These are phyloP conservation scores for Colletotrichum magnum DNA, from an alignment of 2,329 filamentous ascomycete species.

Conservation along the genomic window DNA sequence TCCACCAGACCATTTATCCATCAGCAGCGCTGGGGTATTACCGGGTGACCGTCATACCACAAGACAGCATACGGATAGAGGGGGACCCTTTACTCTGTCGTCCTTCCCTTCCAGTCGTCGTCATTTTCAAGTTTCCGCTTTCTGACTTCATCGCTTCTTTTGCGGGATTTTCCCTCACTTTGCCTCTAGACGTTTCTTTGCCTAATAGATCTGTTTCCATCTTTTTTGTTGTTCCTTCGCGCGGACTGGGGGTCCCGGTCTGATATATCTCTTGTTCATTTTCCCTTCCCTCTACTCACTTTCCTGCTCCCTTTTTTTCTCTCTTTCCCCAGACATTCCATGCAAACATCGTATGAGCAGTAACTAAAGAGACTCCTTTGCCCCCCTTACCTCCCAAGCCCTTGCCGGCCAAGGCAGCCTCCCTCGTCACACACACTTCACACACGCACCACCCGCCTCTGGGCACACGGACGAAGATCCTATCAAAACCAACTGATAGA, in stretches of 20 bases:
- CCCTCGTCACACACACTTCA: slow-evolving; percentile 26
- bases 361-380: slow-evolving; percentile 20
- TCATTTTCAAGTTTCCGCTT: slow-evolving; percentile 27
- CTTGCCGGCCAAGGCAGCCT: slow-evolving; percentile 36
- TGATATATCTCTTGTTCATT: background rate
- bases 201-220: no score
- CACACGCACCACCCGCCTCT: slow-evolving; percentile 25
- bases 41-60: slow-evolving; percentile 35
- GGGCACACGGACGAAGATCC: slow-evolving; percentile 9
- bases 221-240: slow-evolving; percentile 9
- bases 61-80: slow-evolving; percentile 1
- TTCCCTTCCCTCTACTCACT: background rate
- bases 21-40: slow-evolving; percentile 36
- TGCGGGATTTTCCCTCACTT: slow-evolving; percentile 17
- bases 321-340: background rate
- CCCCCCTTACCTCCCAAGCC: slow-evolving; percentile 12
- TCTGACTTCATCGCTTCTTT: slow-evolving; percentile 10
- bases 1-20: slow-evolving; percentile 33
- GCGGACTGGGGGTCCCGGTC: background rate
- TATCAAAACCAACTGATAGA: background rate
- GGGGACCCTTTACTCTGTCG: background rate
- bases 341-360: slow-evolving; percentile 16
- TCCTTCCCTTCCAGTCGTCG: background rate
- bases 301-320: background rate
- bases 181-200: slow-evolving; percentile 8